Percentiles rank a stretch among this genome's conserved stretches.
Evolutionary conservation across 148 eudicot genomes (phyloP).

Genomic region (Bassia scoparia): DNA sequence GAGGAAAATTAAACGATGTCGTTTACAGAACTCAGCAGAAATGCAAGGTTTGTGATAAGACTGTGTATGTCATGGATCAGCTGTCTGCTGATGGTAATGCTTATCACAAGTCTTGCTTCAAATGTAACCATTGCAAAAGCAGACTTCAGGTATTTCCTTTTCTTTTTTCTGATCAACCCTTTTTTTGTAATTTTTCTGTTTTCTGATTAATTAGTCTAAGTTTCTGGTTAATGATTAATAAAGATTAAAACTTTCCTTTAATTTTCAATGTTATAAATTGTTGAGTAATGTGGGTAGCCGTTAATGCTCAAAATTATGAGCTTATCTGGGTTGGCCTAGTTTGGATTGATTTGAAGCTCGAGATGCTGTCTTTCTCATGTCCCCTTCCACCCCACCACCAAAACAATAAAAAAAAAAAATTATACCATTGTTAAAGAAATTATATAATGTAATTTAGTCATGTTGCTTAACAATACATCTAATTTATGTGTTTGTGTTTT

Average conservation of each 20-base stretch:
- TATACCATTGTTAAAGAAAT: neutral
- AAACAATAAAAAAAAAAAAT: too few relatives aligned
- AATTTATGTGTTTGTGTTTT: neutral
- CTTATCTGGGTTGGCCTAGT: neutral
- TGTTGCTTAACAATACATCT: neutral
- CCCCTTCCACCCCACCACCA: neutral
- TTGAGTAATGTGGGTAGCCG: neutral
- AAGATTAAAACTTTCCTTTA: neutral
- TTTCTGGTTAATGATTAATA: neutral
- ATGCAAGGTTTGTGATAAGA: slow-evolving; percentile 91
- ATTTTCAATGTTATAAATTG: neutral
- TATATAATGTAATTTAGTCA: neutral
- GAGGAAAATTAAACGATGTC: slow-evolving; percentile 39
- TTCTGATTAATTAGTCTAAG: neutral
- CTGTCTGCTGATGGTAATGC: slow-evolving; percentile 70
- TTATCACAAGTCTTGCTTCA: slow-evolving; percentile 86
- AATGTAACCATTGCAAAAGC: slow-evolving; percentile 78
- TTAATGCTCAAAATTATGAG: neutral
- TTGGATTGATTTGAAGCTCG: neutral
- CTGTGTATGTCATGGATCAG: slow-evolving; percentile 75
- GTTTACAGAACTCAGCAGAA: slow-evolving; percentile 70
- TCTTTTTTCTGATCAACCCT: neutral
- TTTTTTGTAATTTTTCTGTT: neutral
- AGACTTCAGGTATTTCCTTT: slow-evolving; percentile 54
- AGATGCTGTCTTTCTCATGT: neutral